phyloP scores from a whole-genome alignment of 768 basidiomycete species.

The Candolleomyces eurysporus region DNA sequence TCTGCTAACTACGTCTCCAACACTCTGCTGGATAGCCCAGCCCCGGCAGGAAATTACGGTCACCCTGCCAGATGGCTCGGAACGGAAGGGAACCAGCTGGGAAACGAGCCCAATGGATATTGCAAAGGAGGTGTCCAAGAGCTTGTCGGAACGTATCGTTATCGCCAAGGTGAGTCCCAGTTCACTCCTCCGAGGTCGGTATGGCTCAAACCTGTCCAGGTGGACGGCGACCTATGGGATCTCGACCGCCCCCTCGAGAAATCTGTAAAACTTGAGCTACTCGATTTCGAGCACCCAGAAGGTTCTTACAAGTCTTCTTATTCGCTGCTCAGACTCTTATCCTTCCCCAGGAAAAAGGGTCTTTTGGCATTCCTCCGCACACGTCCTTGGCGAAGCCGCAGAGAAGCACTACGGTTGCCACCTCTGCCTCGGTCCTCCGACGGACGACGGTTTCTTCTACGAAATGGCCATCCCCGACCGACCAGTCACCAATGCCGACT shows the following conservation, averaged over 20 bases:
- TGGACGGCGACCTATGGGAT: slow-evolving; percentile 89
- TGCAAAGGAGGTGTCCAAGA: slow-evolving; percentile 84
- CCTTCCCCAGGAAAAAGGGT: slow-evolving; percentile 77
- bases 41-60: slow-evolving; percentile 81
- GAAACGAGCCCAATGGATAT: slow-evolving; percentile 92
- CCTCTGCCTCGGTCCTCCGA: slow-evolving; percentile 94
- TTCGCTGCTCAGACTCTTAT: neutral
- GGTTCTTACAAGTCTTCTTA: slow-evolving; percentile 36
- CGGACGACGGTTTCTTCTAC: slow-evolving; percentile 98
- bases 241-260: slow-evolving; percentile 91
- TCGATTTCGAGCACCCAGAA: slow-evolving; percentile 93
- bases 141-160: slow-evolving; percentile 83
- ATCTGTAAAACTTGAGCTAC: slow-evolving; percentile 74
- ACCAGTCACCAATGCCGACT: slow-evolving; percentile 81
- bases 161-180: slow-evolving; percentile 78
- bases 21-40: slow-evolving; percentile 47
- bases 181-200: neutral
- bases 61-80: slow-evolving; percentile 83
- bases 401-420: slow-evolving; percentile 97
- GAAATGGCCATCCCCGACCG: slow-evolving; percentile 92
- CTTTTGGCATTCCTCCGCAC: slow-evolving; percentile 99
- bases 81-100: slow-evolving; percentile 85
- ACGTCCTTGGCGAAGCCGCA: slow-evolving; percentile 94
- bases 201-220: slow-evolving; percentile 39
- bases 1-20: slow-evolving; percentile 9